Base-by-base conservation (phyloP, 2,329 filamentous ascomycete genomes). In the Paramyrothecium roridum region DNA sequence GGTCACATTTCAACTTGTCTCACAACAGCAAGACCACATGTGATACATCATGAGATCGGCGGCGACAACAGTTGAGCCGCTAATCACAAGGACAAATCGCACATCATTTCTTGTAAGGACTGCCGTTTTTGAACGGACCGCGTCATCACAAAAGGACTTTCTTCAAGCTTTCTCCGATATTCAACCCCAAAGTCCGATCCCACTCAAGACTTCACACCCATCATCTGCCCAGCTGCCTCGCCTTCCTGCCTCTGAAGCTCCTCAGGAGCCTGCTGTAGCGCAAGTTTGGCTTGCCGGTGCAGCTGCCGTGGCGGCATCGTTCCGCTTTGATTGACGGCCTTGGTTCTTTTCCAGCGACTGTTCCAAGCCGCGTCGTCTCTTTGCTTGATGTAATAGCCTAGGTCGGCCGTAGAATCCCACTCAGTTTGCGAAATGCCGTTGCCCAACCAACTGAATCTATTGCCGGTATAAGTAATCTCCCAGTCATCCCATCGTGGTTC, bases 401-500 rank as follows among this genome's bases (percentile, higher is more conserved):
- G 67, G 57, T 79, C 76, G 2, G 71, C 66, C 2, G 66, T 71
- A 1, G 66, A 58, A 53, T 76, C 73, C 30, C 67, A 62, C 60
- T 78, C 76, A 1, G 67, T 70, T 56, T 73, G 70, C 20, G 73
- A 77, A 57, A 71, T 72, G 3, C 77, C 76, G 61, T 76, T 76
- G 2, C 74, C 75, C 23, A 78, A 52, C 67, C 69, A 77, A 1
- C 66, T 58, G 53, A 77, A 73, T 3, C 68, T 54, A 60, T 76
- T 76, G 13, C 69, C 69, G 3, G 61, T 59, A 50, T 72, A 71
- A 46, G 56, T 70, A 22, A 79, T 63, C 8, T 80, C 72, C 64
- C 74, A 76, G 59, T 82, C 79, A 37, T 82, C 79, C 43, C 70
- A 65, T 0, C 78, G 67, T 1, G 76, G 63, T 48, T 80, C 73